Evolutionary conservation across 2,329 filamentous ascomycete species (phyloP), one percentile per base, ranked within the genome.

Genomic region (Trichophyton equinum): DNA sequence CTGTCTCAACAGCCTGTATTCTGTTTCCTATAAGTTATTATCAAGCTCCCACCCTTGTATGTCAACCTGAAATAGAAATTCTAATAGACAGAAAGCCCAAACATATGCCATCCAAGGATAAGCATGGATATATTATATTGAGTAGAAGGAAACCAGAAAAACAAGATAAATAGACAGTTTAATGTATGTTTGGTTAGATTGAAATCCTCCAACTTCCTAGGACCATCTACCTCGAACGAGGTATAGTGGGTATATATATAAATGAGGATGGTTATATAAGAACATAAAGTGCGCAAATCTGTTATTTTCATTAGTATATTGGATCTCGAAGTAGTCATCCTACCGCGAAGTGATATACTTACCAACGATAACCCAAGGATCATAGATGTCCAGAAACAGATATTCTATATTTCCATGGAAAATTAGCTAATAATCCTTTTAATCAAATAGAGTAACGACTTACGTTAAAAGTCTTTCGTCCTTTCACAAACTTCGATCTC

Each of bases 321-420:
- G 4, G n/a, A 13, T 49, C 40, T 4, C 38, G 15, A 59, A 18
- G 22, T 27, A 25, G 38, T 38, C 22, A 2, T 47, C 2, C 6
- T 57, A 25, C 44, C 68, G 61, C 36, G 38, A 53, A 36, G 61
- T 61, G 15, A 64, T 63, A 62, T 56, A 64, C 64, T 20, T 76
- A 91, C 88, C 82, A 92, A 77, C 64, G 87, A 88, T 62, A 95
- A 75, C 0, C 91, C 91, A 57, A 94, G 70, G 66, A 96, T 90
- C 89, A 96, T 96, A 25, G 86, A 91, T 69, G 84, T 86, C 91
- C 91, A 96, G 71, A 96, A 96, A 64, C 88, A 86, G 25, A 91
- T 84, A 67, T 95, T 95, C 77, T 79, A 62, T 78, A 62, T 1
- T 42, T 18, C 27, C 13, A 59, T 18, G 25, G 9, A 25, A n/a